phyloP scores from a whole-genome alignment of 2,329 filamentous ascomycete species.

The Teratosphaeria nubilosa region DNA sequence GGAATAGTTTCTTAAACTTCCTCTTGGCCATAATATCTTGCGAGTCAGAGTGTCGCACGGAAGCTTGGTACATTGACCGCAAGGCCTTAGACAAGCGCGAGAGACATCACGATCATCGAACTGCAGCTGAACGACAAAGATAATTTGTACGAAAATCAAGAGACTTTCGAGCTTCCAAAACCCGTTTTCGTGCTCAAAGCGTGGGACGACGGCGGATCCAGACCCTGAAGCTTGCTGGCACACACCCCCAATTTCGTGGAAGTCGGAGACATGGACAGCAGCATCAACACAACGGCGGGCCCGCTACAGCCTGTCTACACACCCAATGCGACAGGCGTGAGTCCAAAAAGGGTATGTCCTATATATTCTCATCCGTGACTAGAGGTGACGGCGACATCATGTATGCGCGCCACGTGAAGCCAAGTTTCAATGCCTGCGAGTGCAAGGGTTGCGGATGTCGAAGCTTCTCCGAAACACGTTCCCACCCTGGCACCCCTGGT shows the following conservation, averaged over 20 bases:
- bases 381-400: not conserved
- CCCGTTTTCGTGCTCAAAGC: not conserved
- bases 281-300: not conserved
- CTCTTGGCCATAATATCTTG: no score
- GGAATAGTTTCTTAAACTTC: no score
- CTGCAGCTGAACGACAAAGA: not conserved
- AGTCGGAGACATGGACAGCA: not conserved
- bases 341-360: not conserved
- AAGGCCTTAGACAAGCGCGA: not conserved
- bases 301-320: not conserved
- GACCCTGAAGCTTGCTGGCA: not conserved
- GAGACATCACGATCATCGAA: not conserved
- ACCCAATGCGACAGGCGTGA: not conserved
- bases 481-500: no score
- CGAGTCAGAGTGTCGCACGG: no score
- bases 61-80: not conserved
- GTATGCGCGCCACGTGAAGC: no score
- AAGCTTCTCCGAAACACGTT: not conserved
- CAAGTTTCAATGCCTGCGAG: not conserved
- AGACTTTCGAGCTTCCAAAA: not conserved
- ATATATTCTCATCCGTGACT: not conserved
- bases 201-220: not conserved
- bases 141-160: not conserved
- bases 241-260: not conserved
- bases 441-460: not conserved